These are phyloP conservation scores for Breviolum minutum DNA, from an alignment of 73 alveolate species.

Conservation along the genomic window DNA sequence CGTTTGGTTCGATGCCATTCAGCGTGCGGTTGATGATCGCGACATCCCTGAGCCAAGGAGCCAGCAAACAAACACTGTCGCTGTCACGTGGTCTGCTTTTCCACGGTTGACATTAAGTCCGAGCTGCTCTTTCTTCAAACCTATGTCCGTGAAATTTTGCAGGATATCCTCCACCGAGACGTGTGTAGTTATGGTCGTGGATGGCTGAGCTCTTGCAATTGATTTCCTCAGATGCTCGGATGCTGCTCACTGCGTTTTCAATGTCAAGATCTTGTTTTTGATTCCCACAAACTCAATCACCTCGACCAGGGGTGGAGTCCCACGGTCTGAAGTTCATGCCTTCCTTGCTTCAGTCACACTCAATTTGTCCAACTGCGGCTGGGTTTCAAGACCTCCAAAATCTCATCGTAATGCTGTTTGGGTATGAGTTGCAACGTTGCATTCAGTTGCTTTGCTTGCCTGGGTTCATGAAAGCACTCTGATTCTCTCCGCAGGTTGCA, in stretches of 20 bases:
- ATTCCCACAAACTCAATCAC: neutral
- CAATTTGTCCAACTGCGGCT: neutral
- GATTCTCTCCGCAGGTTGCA: neutral
- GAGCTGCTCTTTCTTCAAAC: conserved; percentile 56
- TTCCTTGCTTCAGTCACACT: too few relatives aligned
- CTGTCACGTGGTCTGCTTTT: neutral
- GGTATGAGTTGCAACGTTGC: conserved; percentile 58
- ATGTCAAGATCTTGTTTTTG: neutral
- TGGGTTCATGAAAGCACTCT: neutral
- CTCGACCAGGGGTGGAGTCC: neutral
- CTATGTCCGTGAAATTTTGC: neutral
- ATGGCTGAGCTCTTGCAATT: neutral
- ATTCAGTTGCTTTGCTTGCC: conserved; percentile 51
- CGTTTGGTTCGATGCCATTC: conserved; percentile 59
- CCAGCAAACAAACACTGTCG: too few relatives aligned
- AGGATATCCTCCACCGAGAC: conserved; percentile 30
- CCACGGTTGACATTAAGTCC: neutral
- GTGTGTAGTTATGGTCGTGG: conserved; percentile 6
- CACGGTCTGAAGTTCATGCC: neutral
- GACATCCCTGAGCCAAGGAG: conserved; percentile 35
- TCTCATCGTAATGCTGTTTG: conserved; percentile 43
- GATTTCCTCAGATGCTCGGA: conserved; percentile 27
- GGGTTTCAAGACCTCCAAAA: conserved; percentile 16
- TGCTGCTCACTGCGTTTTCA: neutral
- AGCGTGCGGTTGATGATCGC: conserved; percentile 39